Percentiles rank a stretch among this genome's conserved stretches.
phyloP scores from a whole-genome alignment of 352 stramenopile genomes.

The Phytophthora hybrid region DNA sequence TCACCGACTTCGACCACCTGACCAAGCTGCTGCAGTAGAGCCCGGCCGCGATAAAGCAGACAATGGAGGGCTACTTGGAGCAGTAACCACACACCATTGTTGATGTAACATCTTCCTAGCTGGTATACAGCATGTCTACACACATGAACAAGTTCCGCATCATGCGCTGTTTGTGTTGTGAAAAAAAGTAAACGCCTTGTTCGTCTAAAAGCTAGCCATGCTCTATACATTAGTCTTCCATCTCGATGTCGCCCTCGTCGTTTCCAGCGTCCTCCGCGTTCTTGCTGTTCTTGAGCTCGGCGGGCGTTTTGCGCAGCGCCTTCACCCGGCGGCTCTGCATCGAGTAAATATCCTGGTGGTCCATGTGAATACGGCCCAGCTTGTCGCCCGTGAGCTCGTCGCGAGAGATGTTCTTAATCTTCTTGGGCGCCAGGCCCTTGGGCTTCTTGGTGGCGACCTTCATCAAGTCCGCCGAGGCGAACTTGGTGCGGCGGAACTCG shows the following conservation, averaged over 20 bases:
- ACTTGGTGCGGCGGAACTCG: slow-evolving; percentile 94
- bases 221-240: slow-evolving; percentile 55
- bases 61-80: slow-evolving; percentile 3
- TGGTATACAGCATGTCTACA: slow-evolving; percentile 3
- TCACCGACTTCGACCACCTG: slow-evolving; percentile 95
- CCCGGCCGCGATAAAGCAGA: not conserved
- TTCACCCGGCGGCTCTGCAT: slow-evolving; percentile 97
- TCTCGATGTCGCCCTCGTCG: slow-evolving; percentile 56
- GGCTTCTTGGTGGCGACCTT: slow-evolving; percentile 96
- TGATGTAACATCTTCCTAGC: slow-evolving; percentile 8
- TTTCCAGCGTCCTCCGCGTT: slow-evolving; percentile 39
- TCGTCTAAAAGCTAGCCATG: slow-evolving; percentile 47
- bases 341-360: slow-evolving; percentile 97
- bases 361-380: slow-evolving; percentile 98
- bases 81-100: slow-evolving; percentile 6
- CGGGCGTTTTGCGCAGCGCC: slow-evolving; percentile 90
- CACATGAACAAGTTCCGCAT: slow-evolving; percentile 23
- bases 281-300: slow-evolving; percentile 76
- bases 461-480: slow-evolving; percentile 95
- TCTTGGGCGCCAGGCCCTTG: slow-evolving; percentile 93
- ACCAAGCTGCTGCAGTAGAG: slow-evolving; percentile 66
- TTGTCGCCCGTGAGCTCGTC: slow-evolving; percentile 98
- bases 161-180: slow-evolving; percentile 26
- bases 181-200: slow-evolving; percentile 32
- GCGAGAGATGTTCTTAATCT: slow-evolving; percentile 98